Conservation (phyloP, 2,329 filamentous ascomycete species). For the Akanthomyces uredinophilus region DNA sequence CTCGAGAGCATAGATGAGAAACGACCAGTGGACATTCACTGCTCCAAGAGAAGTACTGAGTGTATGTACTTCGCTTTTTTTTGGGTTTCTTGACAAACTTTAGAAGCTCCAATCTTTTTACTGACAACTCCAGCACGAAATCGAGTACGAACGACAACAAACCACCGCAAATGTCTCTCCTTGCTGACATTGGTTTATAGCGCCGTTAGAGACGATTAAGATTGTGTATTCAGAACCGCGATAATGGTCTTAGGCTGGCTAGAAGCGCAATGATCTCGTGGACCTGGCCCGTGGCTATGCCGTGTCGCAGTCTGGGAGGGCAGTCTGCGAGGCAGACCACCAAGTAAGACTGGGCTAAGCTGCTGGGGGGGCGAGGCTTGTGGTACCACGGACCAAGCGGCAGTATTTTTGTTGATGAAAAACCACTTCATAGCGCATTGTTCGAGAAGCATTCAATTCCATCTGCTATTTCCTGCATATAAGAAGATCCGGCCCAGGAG, state of each 20-base stretch:
- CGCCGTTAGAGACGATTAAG: neutral
- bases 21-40: conserved; percentile 27
- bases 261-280: conserved; percentile 13
- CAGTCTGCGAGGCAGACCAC: conserved; percentile 7
- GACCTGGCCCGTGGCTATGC: neutral
- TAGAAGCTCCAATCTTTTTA: neutral
- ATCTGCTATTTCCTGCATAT: neutral
- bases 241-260: neutral
- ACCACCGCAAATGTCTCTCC: neutral
- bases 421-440: neutral
- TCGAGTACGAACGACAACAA: neutral
- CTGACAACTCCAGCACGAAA: neutral
- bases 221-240: neutral
- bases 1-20: conserved; percentile 22
- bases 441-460: neutral
- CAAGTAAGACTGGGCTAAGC: neutral
- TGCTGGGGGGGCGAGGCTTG: neutral
- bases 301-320: neutral
- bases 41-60: conserved; percentile 17
- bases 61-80: neutral
- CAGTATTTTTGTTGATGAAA: neutral
- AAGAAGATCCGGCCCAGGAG: neutral
- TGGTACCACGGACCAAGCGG: neutral
- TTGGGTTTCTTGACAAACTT: neutral
- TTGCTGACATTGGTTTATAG: neutral